A percentile compares a stretch with the other conserved stretches of the same genome.
Evolutionary conservation across 139 green algal species (phyloP).

Genomic region (Desmodesmus armatus): DNA sequence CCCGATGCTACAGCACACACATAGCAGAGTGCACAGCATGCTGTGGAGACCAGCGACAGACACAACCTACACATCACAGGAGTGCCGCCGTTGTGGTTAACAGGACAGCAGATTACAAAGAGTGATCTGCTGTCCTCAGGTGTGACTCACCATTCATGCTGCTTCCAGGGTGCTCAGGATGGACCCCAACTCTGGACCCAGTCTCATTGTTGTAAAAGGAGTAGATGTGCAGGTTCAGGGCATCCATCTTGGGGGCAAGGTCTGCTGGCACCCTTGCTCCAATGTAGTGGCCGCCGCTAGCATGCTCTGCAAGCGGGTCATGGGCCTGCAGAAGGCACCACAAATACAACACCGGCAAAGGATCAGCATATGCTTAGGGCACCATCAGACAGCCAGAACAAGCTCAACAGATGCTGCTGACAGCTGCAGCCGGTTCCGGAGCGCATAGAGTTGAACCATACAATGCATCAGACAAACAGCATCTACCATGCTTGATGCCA

Average conservation of each 20-base stretch:
- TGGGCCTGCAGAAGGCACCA: neutral
- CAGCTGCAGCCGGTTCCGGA: too few species aligned
- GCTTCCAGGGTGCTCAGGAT: constrained; percentile 52
- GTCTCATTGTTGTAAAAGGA: constrained; percentile 1
- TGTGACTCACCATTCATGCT: constrained; percentile 44
- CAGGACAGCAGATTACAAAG: neutral
- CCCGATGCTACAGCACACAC: neutral
- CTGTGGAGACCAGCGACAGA: neutral
- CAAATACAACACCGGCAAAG: too few species aligned
- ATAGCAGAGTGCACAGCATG: too few species aligned
- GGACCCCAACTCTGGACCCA: neutral
- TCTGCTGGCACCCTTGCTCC: constrained; percentile 7
- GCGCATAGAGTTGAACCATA: too few species aligned
- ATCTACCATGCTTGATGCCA: too few species aligned
- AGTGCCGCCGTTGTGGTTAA: neutral
- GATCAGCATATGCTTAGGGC: too few species aligned
- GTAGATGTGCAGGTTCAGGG: constrained; percentile 50
- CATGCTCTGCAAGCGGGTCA: neutral
- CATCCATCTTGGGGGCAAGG: constrained; percentile 28
- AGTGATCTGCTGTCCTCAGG: neutral
- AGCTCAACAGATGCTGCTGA: too few species aligned
- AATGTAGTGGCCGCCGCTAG: constrained; percentile 22
- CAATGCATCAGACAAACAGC: too few species aligned
- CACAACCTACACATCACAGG: neutral
- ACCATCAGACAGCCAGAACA: too few species aligned